These are phyloP conservation scores for Suhomyces xylopsoci DNA, from an alignment of 805 yeast species.

Conservation along the genomic window DNA sequence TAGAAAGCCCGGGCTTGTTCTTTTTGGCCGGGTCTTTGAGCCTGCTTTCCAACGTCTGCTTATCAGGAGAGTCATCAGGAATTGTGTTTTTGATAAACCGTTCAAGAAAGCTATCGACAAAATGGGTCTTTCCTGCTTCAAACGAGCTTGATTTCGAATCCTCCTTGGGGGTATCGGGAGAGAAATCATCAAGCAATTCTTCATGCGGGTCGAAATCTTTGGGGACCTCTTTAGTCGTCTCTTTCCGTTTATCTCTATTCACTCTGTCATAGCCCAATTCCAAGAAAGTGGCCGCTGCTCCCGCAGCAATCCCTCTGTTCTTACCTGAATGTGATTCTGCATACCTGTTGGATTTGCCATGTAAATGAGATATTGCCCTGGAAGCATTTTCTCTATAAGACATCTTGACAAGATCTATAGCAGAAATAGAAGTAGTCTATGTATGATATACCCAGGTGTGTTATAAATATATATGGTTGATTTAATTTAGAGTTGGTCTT, in stretches of 20 bases:
- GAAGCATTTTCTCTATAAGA: constrained; percentile 4
- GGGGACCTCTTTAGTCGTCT: neutral
- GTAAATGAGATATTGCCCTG: constrained; percentile 16
- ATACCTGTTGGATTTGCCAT: constrained; percentile 22
- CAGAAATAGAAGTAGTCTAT: no score
- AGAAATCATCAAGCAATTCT: neutral
- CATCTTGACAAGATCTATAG: neutral
- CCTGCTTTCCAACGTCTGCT: constrained; percentile 39
- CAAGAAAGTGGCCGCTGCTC: constrained; percentile 34
- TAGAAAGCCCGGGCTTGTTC: constrained; percentile 52
- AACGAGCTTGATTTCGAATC: neutral
- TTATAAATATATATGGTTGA: neutral
- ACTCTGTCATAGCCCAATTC: constrained; percentile 29
- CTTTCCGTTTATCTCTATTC: neutral
- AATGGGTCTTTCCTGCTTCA: constrained; percentile 32
- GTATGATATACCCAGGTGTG: neutral
- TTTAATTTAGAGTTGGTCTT: neutral
- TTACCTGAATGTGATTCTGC: constrained; percentile 25
- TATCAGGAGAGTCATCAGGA: constrained; percentile 46
- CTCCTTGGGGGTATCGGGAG: neutral
- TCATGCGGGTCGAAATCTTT: neutral
- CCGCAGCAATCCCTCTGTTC: constrained; percentile 34
- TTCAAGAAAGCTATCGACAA: constrained; percentile 57
- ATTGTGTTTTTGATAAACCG: constrained; percentile 49
- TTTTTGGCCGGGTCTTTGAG: constrained; percentile 44